Evolutionary conservation across 2,329 filamentous ascomycete species (phyloP), one percentile per base, ranked within the genome.

Genomic region (Aureobasidium sp.): DNA sequence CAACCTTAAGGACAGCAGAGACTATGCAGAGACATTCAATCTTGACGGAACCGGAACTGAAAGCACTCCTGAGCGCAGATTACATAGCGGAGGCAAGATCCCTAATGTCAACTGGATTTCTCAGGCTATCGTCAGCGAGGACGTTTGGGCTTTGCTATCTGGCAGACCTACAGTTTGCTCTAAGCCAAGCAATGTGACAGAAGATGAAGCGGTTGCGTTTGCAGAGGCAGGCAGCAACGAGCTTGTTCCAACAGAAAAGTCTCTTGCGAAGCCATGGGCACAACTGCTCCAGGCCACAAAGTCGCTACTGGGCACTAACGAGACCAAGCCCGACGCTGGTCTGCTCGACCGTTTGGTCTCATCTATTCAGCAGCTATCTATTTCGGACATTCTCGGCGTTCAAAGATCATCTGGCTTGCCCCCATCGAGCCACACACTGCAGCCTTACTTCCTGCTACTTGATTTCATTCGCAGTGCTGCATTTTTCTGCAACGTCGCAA

Each of bases 1-100:
- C 9, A 58, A 61, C 10, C 50, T 64, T 20, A 68, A 66, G 53
- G 72, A 74, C 64, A 72, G 68, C 44, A 66, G 72, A 26, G 72
- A 74, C 63, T 74, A 73, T 64, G 65, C 68, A 29, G 70, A 69
- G 4, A 66, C 71, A 2, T 74, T 73, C 60, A 65, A 73, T 60
- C 71, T 69, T 60, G 70, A 60, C 12, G 55, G 64, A 10, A 63
- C 61, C 5, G 57, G 63, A 1, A 23, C 44, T 10, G 68, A 66
- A 10, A 56, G 64, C 8, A 37, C 47, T 0, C 34, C 62, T 26
- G 64, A 53, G 13, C 53, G 32, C 2, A 61, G 65, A n/a, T 53
- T 68, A 37, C 62, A 60, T 9, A 50, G 34, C 10, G 56, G 62
- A 5, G 69, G 62, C 36, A 62, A 71, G 47, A 44, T 59, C 26